Evolutionary conservation across 2,329 filamentous ascomycete species (phyloP), one percentile per base, ranked within the genome.

Genomic region (Exserohilum rostratum): DNA sequence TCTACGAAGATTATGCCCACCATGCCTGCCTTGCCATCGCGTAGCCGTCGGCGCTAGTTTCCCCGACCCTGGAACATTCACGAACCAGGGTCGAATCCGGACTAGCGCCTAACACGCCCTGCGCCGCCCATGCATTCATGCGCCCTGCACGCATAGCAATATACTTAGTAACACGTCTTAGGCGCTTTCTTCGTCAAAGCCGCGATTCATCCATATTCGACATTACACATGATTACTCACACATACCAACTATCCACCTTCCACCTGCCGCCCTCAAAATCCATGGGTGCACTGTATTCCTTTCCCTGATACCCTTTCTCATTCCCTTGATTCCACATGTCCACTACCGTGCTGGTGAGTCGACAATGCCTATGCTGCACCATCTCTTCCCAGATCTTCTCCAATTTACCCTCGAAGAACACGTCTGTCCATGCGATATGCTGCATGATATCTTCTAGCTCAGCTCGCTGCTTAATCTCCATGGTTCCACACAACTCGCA

Each of bases 361-460:
- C 22, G 22, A n/a, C n/a, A n/a, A n/a, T n/a, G n/a, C n/a, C n/a
- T n/a, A 25, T 15, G 11, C 20, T 12, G 25, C n/a, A 38, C 34
- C 39, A 50, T 30, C 3, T 54, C 46, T 17, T 33, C 39, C 51
- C 51, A 54, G 5, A 67, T 50, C 0, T 27, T 40, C 6, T 50
- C 27, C 7, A 67, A 20, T 17, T 43, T 45, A 25, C 45, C 48
- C 12, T 46, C 47, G 35, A 69, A 67, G 34, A 58, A 62, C 0
- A 45, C 20, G 44, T 69, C 64, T 5, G 61, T 64, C 66, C 65
- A 70, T n/a, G 66, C 65, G 1, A 69, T 59, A 20, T 51, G 42
- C 37, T 54, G 47, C 46, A 70, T 37, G 2, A 20, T 20, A 22
- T n/a, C 31, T 40, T 63, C 49, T 3, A 69, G 44, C 7, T 58